Conservation (phyloP, 768 basidiomycete genomes). For the Leccinum aurantiacum region DNA sequence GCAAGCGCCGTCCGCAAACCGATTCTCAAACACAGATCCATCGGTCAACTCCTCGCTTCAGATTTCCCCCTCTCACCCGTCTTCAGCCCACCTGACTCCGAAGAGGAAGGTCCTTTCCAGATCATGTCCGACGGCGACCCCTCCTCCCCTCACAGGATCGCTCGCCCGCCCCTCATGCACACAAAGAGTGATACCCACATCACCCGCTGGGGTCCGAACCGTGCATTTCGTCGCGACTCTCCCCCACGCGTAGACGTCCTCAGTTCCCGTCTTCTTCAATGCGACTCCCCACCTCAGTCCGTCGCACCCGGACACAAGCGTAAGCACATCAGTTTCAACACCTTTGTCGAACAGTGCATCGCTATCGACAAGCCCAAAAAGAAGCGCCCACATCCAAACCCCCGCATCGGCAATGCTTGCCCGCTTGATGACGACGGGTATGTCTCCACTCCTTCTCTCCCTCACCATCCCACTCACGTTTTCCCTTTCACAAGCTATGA, state of each 20-base stretch:
- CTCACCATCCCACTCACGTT: neutral
- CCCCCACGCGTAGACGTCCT: conserved; percentile 54
- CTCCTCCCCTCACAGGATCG: neutral
- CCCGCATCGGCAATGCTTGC: conserved; percentile 30
- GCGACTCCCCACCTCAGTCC: conserved; percentile 21
- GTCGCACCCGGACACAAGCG: conserved; percentile 46
- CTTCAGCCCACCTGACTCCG: conserved; percentile 59
- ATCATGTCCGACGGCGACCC: conserved; percentile 26
- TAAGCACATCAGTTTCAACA: conserved; percentile 96
- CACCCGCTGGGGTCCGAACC: conserved; percentile 49
- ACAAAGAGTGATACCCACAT: conserved; percentile 91
- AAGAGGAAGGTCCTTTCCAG: conserved; percentile 38
- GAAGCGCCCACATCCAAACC: conserved; percentile 20
- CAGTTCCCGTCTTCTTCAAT: conserved; percentile 16
- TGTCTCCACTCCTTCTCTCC: conserved; percentile 25
- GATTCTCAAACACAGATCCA: conserved; percentile 94
- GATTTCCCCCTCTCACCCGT: conserved; percentile 63
- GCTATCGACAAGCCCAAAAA: conserved; percentile 75
- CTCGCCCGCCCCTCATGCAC: conserved; percentile 64
- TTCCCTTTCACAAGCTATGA: conserved; percentile 51
- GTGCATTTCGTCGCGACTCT: conserved; percentile 57
- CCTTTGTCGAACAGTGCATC: conserved; percentile 96
- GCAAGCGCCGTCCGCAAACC: conserved; percentile 59
- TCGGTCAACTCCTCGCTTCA: conserved; percentile 83
- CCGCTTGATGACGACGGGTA: conserved; percentile 62